These are phyloP conservation scores for Cryphonectria radicalis DNA, from an alignment of 2,329 filamentous ascomycete genomes.

Conservation along the genomic window DNA sequence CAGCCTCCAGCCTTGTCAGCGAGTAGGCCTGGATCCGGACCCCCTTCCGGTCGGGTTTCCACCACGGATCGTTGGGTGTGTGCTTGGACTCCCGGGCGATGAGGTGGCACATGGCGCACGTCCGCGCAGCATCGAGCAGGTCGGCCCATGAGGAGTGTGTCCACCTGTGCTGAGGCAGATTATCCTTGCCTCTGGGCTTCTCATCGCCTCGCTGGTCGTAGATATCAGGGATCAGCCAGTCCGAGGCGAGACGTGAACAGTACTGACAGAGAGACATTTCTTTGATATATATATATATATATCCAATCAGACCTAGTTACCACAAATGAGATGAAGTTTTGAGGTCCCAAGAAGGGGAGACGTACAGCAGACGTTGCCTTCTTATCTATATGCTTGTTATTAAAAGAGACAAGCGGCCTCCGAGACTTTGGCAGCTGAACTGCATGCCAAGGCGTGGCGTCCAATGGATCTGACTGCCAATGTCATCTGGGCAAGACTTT, in stretches of 20 bases:
- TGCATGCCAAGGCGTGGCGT: constrained; percentile 5
- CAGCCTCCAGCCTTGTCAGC: background rate
- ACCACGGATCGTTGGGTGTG: background rate
- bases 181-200: background rate
- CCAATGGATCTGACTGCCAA: background rate
- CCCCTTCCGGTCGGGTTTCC: background rate
- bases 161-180: background rate
- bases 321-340: background rate
- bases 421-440: background rate
- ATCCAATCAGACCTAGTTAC: background rate
- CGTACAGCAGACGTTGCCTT: background rate
- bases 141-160: constrained; percentile 3
- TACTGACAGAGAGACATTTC: background rate
- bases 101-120: constrained; percentile 11
- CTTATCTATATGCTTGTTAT: background rate
- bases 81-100: background rate
- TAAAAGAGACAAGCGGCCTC: background rate
- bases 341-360: background rate
- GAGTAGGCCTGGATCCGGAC: background rate
- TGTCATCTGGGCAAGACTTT: background rate
- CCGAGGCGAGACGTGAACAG: constrained; percentile 5
- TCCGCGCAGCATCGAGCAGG: background rate
- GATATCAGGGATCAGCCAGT: constrained; percentile 8
- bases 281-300: background rate
- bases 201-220: constrained; percentile 1